Percentiles rank a stretch among this genome's conserved stretches.
Evolutionary conservation across 164 flowering plant genomes (phyloP).

Genomic region (Tetrastigma voinierianum): DNA sequence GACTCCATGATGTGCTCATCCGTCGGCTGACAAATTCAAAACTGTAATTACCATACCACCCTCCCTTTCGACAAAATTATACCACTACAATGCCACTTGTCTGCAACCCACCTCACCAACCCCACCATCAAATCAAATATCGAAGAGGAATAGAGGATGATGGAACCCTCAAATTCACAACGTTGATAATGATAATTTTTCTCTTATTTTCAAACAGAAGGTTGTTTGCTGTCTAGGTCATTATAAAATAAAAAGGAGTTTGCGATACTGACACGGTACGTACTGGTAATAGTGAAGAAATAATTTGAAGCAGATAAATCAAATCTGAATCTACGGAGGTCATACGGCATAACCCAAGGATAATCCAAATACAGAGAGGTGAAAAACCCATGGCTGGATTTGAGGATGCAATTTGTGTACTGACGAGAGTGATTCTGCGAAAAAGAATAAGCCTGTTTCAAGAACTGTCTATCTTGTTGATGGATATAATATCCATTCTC

Average conservation of each 20-base stretch:
- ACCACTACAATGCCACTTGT: too few relatives aligned
- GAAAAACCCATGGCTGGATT: constrained; percentile 18
- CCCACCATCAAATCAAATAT: too few relatives aligned
- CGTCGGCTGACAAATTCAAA: too few relatives aligned
- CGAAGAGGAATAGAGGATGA: too few relatives aligned
- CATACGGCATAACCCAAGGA: not conserved
- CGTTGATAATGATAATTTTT: too few relatives aligned
- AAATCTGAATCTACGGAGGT: not conserved
- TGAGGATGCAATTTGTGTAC: constrained; percentile 17
- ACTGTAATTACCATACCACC: not conserved
- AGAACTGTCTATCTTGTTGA: constrained; percentile 24
- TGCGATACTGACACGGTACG: not conserved
- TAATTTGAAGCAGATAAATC: too few relatives aligned
- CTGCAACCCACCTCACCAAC: not conserved
- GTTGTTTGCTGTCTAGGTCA: constrained; percentile 9
- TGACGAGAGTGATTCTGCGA: constrained; percentile 33
- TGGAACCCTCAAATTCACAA: not conserved
- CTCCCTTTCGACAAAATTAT: not conserved
- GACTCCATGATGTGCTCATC: constrained; percentile 16
- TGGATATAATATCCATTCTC: constrained; percentile 19
- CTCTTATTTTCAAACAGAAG: not conserved
- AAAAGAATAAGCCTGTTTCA: constrained; percentile 25
- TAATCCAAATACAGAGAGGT: not conserved
- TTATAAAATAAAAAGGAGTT: not conserved
- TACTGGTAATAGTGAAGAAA: not conserved